phyloP scores from a whole-genome alignment of 2,329 filamentous ascomycete species.

The Raffaelea albimanens region DNA sequence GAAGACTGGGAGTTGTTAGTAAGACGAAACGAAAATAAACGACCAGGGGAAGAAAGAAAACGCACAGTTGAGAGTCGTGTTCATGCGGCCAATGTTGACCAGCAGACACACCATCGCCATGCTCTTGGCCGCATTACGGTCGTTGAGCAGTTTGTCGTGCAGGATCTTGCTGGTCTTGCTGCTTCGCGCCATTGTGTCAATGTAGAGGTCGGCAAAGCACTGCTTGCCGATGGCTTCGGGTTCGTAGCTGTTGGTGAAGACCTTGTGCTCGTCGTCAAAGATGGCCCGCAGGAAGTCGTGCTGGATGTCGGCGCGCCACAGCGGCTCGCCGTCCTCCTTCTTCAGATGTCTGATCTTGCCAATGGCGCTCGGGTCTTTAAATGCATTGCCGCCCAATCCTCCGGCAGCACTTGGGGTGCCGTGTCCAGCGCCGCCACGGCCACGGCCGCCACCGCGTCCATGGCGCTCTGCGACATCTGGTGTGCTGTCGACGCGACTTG shows the following conservation, averaged over 20 bases:
- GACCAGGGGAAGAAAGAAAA: slow-evolving; percentile 15
- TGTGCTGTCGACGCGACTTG: slow-evolving; percentile 28
- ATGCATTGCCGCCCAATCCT: too few relatives aligned
- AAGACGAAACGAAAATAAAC: background rate
- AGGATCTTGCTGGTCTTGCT: slow-evolving; percentile 99
- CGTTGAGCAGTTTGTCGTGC: slow-evolving; percentile 89
- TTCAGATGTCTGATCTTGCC: slow-evolving; percentile 77
- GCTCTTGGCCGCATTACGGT: slow-evolving; percentile 83
- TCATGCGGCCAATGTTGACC: slow-evolving; percentile 97
- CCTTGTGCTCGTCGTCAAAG: slow-evolving; percentile 63
- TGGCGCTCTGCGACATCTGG: slow-evolving; percentile 27
- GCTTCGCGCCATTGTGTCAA: slow-evolving; percentile 96
- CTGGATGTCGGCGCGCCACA: slow-evolving; percentile 83
- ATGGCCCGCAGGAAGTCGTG: slow-evolving; percentile 75
- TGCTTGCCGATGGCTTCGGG: slow-evolving; percentile 47
- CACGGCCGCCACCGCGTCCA: slow-evolving; percentile 6
- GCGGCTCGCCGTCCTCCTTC: slow-evolving; percentile 78
- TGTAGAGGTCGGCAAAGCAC: slow-evolving; percentile 91
- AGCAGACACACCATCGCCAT: slow-evolving; percentile 99
- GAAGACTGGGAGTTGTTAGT: slow-evolving; percentile 57
- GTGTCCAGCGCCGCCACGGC: slow-evolving; percentile 20
- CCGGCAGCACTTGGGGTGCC: too few relatives aligned
- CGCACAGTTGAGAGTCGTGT: slow-evolving; percentile 94
- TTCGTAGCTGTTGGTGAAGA: slow-evolving; percentile 91
- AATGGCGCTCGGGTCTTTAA: slow-evolving; percentile 31